A percentile compares a stretch with the other conserved stretches of the same genome.
Conservation (phyloP, 345 rosid genomes). For the Citrus sp. region DNA sequence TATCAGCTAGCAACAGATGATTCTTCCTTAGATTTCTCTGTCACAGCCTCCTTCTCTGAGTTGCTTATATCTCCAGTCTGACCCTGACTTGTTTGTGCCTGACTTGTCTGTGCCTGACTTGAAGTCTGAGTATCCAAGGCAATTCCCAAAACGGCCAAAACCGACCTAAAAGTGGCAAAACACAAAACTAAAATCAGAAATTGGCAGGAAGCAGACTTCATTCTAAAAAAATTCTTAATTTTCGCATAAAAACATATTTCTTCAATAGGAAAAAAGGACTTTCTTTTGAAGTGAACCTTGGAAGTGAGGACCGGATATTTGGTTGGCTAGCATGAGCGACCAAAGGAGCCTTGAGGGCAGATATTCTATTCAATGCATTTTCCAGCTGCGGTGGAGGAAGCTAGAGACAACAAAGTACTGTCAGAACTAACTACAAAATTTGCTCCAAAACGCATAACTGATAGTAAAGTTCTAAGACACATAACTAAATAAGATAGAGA, state of each 20-base stretch:
- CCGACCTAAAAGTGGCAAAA: slow-evolving; percentile 49
- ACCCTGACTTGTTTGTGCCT: slow-evolving; percentile 45
- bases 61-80: slow-evolving; percentile 56
- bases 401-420: slow-evolving; percentile 33
- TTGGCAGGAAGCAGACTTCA: background rate
- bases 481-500: background rate
- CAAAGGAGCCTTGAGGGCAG: slow-evolving; percentile 72
- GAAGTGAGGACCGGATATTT: slow-evolving; percentile 68
- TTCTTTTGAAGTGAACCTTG: slow-evolving; percentile 44
- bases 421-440: slow-evolving; percentile 12
- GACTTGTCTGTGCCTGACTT: slow-evolving; percentile 44
- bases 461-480: background rate
- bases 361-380: slow-evolving; percentile 72
- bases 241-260: background rate
- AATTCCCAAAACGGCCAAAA: slow-evolving; percentile 74
- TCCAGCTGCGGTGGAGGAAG: slow-evolving; percentile 92
- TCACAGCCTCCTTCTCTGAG: slow-evolving; percentile 43
- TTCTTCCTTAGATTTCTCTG: slow-evolving; percentile 59
- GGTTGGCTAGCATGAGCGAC: slow-evolving; percentile 84
- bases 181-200: slow-evolving; percentile 12
- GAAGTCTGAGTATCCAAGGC: slow-evolving; percentile 60
- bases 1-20: slow-evolving; percentile 49
- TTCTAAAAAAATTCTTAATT: background rate
- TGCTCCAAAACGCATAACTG: background rate
- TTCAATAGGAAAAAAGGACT: background rate